Evolutionary conservation across 2,329 filamentous ascomycete species (phyloP).

Genomic region (Sporothrix globosa): DNA sequence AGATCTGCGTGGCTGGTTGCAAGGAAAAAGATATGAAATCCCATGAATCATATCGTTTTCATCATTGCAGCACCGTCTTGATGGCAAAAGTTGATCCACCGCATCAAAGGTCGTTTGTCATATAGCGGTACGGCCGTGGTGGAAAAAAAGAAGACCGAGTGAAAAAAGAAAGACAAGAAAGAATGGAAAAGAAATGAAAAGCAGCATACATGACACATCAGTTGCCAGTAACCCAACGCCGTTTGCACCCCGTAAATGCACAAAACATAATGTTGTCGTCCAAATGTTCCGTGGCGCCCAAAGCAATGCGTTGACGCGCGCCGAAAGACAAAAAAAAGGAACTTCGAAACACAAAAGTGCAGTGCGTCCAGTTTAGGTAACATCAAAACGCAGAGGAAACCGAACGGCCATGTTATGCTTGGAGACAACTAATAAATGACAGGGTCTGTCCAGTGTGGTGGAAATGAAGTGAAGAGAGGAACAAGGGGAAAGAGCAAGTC

Average conservation of each 20-base stretch:
- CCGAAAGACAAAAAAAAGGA: not conserved
- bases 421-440: conserved; percentile 15
- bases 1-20: not conserved
- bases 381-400: conserved; percentile 15
- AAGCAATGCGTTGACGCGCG: not conserved
- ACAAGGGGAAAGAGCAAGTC: not conserved
- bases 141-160: not conserved
- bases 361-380: not conserved
- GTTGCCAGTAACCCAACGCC: not conserved
- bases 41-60: not conserved
- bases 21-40: not conserved
- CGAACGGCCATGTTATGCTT: conserved; percentile 24
- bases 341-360: not conserved
- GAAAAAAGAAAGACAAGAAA: not conserved
- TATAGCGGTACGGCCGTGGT: conserved; percentile 3
- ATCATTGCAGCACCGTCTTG: not conserved
- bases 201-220: not conserved
- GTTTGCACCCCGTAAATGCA: conserved; percentile 29
- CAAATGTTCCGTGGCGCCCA: conserved; percentile 24
- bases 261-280: conserved; percentile 20
- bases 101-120: not conserved
- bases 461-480: not conserved
- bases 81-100: conserved; percentile 5
- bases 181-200: not conserved
- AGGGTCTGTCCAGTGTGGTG: not conserved